Evolutionary conservation across 345 rosid genomes (phyloP).

Genomic region (Sonneratia caseolaris): DNA sequence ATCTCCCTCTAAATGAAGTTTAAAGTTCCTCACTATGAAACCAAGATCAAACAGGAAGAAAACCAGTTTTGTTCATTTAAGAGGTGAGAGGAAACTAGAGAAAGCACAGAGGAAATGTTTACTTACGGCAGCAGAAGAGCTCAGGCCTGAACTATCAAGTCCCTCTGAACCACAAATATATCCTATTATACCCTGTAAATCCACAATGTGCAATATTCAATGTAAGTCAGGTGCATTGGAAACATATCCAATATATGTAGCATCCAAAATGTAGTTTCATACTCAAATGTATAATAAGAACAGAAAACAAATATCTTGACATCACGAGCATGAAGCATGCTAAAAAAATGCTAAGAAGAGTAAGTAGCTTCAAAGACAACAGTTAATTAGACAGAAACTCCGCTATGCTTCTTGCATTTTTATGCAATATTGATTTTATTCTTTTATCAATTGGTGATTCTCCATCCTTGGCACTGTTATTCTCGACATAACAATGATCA

Average conservation of each 20-base stretch:
- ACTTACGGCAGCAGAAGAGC: slow-evolving; percentile 98
- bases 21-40: background rate
- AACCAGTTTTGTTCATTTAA: background rate
- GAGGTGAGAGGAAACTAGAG: background rate
- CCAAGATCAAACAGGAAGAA: background rate
- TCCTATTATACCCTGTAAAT: slow-evolving; percentile 74
- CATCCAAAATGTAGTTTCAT: background rate
- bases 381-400: background rate
- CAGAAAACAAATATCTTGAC: background rate
- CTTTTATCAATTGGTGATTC: background rate
- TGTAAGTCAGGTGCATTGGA: background rate
- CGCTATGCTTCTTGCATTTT: background rate
- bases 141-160: slow-evolving; percentile 93
- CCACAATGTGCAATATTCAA: background rate
- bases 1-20: background rate
- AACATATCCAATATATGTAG: background rate
- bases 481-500: background rate
- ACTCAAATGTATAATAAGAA: background rate
- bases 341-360: background rate
- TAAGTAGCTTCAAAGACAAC: background rate
- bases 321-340: background rate
- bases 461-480: background rate
- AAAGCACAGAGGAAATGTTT: background rate
- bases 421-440: background rate
- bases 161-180: slow-evolving; percentile 77